Evolutionary conservation across 805 yeast species (phyloP), one percentile per base, ranked within the genome.

Genomic region (Cyberlindnera lachancei): DNA sequence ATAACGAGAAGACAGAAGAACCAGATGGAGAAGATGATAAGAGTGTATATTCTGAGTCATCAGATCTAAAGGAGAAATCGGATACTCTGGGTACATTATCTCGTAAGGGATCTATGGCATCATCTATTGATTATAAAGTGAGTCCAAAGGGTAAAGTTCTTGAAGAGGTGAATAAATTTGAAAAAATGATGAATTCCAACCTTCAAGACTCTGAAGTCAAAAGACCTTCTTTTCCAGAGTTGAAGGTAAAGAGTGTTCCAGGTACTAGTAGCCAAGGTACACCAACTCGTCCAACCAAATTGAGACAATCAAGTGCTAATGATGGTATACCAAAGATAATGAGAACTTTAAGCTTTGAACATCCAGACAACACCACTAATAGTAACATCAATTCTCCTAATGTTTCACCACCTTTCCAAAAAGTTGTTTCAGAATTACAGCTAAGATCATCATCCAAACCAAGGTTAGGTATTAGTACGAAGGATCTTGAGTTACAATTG

Each of bases 91-190:
- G 19, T 13, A 25, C 15, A 38, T 27, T 26, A 17, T 36, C 18
- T 2, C 25, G 11, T 19, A 34, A 15, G 32, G 27, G 23, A 9
- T 19, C 21, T 15, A 36, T 25, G 26, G 27, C 18, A 33, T 38
- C 21, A 32, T 36, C 10, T 17, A 23, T 20, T 23, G 34, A n/a
- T 30, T 22, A 15, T 20, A 36, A 18, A 15, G 25, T 22, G n/a
- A 49, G 43, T 33, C 46, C 54, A 14, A 47, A 36, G 14, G 42
- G 50, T 3, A 53, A 48, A 24, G 55, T 53, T 2, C 27, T 44
- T 15, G 56, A 53, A 21, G 58, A 55, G 26, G 50, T 59, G 4
- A 45, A 40, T 15, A 44, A 42, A 17, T 52, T 58, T 48, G 64
- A 60, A 37, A 47, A 42, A 21, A 23, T 56, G 15, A 30, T 48